A percentile compares a stretch with the other conserved stretches of the same genome.
phyloP scores from a whole-genome alignment of 805 yeast genomes.

The Saccharomycopsis microspora region DNA sequence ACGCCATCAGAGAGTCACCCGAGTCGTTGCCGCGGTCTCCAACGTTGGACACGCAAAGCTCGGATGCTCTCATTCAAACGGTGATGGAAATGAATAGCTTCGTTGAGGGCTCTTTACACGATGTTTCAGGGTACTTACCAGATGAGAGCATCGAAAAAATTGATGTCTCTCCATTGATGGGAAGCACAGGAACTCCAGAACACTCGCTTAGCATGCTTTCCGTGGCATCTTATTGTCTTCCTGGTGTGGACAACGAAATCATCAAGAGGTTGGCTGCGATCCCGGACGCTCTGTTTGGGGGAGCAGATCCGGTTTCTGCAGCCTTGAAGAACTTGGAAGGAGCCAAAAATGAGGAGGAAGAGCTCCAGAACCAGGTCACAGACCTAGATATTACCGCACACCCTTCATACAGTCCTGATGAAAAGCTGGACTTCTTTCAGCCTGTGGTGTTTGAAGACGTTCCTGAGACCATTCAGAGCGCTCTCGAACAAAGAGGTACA shows the following conservation, averaged over 20 bases:
- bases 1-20: background rate
- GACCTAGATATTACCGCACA: slow-evolving; percentile 7
- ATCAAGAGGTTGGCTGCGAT: slow-evolving; percentile 73
- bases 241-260: slow-evolving; percentile 42
- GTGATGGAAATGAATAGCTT: slow-evolving; percentile 5
- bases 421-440: background rate
- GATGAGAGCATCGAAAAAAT: background rate
- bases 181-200: background rate
- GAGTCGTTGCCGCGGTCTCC: background rate
- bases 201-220: slow-evolving; percentile 10
- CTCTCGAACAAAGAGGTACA: too few relatives aligned
- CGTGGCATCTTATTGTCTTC: slow-evolving; percentile 13
- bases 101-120: background rate
- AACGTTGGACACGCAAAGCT: background rate
- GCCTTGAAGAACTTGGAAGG: slow-evolving; percentile 74
- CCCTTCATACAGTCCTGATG: background rate
- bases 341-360: background rate
- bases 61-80: slow-evolving; percentile 2
- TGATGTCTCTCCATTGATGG: background rate
- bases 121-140: background rate
- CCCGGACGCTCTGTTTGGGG: slow-evolving; percentile 62
- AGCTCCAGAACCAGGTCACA: slow-evolving; percentile 11
- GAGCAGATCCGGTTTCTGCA: slow-evolving; percentile 58
- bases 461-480: background rate
- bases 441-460: background rate